Evolutionary conservation across 1,139 yeast genomes (phyloP), one percentile per base, ranked within the genome.

Genomic region (Nadsonia commutata): DNA sequence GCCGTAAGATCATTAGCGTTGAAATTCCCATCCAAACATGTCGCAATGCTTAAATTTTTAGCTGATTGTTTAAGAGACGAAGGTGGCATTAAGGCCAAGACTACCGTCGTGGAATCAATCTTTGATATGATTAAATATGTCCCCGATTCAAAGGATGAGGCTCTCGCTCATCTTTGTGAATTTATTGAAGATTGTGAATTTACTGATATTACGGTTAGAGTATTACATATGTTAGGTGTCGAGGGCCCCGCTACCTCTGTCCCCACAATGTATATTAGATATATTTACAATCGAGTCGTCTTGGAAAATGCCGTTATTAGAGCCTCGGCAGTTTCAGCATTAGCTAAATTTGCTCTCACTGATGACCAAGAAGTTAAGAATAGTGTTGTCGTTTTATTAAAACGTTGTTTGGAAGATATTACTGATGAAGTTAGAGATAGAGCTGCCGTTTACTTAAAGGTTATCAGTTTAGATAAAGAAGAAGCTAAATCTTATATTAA

Each of bases 341-440:
- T 90, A 52, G 80, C 95, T 31, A 88, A 88, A 63, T 90, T 90
- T 66, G 95, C 94, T 8, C 68, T 83, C 46, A 77, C 80, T 39
- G 81, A 84, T 53, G 86, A 82, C 47, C 74, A 76, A 16, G 69
- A 70, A 18, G 76, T 88, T 48, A 69, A 76, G 46, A 70, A 72
- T 51, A 81, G 88, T 48, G 80, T 90, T 56, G 72, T 73, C 53
- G 81, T 82, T 49, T 71, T 90, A 52, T 73, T 90, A 54, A 71
- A 73, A 47, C 79, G 97, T 65, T 86, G 95, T 54, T 72, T 83
- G 55, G 83, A 77, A 52, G 99, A 90, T 64, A 75, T 71, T 40
- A 95, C 90, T 59, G 98, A 90, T 63, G 99, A 90, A 65, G 98
- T 93, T 36, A 84, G 99, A 68, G 99, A 90, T 61, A 79, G 99